Evolutionary conservation across 768 basidiomycete genomes (phyloP).

Genomic region (Hygrophoropsis aurantiaca): DNA sequence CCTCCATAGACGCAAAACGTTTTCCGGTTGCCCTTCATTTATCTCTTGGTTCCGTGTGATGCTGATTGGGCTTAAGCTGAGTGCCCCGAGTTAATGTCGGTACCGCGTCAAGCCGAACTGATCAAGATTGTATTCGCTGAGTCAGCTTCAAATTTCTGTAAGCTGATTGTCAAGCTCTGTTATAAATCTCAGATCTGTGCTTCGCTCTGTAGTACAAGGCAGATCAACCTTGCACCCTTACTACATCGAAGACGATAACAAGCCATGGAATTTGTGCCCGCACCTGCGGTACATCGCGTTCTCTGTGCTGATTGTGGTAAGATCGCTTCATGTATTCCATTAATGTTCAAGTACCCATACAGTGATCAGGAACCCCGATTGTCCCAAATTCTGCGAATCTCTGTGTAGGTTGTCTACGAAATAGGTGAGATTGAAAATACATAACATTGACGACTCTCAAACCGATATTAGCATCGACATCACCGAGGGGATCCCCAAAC

Average conservation of each 20-base stretch:
- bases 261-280: constrained; percentile 76
- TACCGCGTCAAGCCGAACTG: no score
- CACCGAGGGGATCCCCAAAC: constrained; percentile 96
- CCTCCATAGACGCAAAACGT: no score
- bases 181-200: no score
- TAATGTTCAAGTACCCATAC: constrained; percentile 6
- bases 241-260: background rate
- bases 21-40: no score
- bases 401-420: constrained; percentile 85
- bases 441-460: background rate
- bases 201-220: no score
- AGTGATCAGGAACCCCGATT: constrained; percentile 69
- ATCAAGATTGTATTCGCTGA: no score
- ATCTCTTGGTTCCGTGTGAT: no score
- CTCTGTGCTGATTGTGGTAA: constrained; percentile 88
- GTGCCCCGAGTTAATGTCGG: no score
- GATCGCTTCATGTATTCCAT: constrained; percentile 15
- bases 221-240: no score
- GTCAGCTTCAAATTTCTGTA: no score
- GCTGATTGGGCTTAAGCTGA: no score
- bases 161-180: no score
- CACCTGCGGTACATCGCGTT: constrained; percentile 76
- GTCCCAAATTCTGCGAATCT: constrained; percentile 91
- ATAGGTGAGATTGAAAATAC: constrained; percentile 61
- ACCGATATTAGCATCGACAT: constrained; percentile 74